phyloP scores from a whole-genome alignment of 768 basidiomycete species.

The Lepiota venenata region DNA sequence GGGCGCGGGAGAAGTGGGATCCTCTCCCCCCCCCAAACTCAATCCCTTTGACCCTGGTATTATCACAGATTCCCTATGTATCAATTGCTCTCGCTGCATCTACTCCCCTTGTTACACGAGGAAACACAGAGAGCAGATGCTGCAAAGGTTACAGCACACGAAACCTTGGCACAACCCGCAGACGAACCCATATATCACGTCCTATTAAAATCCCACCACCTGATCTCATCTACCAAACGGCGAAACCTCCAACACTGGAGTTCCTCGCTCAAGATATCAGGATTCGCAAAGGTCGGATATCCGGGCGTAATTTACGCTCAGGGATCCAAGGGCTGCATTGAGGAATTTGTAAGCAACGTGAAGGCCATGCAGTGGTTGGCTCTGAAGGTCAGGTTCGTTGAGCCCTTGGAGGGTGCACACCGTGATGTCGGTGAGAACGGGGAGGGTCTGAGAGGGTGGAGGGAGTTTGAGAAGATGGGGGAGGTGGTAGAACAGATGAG shows the following conservation, averaged over 20 bases:
- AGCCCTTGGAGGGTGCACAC: slow-evolving; percentile 29
- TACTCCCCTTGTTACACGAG: slow-evolving; percentile 54
- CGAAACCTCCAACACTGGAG: slow-evolving; percentile 55
- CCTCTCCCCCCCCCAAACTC: too few relatives aligned
- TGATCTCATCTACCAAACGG: slow-evolving; percentile 62
- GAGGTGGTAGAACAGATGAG: slow-evolving; percentile 70
- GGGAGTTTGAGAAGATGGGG: slow-evolving; percentile 65
- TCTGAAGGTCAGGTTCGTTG: slow-evolving; percentile 57
- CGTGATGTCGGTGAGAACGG: neutral
- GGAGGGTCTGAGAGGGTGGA: slow-evolving; percentile 35
- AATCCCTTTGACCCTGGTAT: neutral
- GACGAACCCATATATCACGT: slow-evolving; percentile 41
- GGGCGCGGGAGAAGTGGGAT: too few relatives aligned
- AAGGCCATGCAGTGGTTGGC: slow-evolving; percentile 82
- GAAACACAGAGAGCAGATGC: slow-evolving; percentile 16
- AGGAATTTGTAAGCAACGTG: slow-evolving; percentile 63
- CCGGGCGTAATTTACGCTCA: slow-evolving; percentile 76
- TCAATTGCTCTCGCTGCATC: slow-evolving; percentile 53
- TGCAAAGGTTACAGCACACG: neutral
- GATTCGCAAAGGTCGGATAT: slow-evolving; percentile 75
- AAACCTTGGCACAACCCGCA: neutral
- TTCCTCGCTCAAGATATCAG: slow-evolving; percentile 46
- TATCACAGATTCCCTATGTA: slow-evolving; percentile 54
- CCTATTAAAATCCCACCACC: slow-evolving; percentile 72
- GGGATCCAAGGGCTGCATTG: slow-evolving; percentile 47